Base-by-base conservation (phyloP, 106 monocot species). In the Dactylorhiza incarnata region DNA sequence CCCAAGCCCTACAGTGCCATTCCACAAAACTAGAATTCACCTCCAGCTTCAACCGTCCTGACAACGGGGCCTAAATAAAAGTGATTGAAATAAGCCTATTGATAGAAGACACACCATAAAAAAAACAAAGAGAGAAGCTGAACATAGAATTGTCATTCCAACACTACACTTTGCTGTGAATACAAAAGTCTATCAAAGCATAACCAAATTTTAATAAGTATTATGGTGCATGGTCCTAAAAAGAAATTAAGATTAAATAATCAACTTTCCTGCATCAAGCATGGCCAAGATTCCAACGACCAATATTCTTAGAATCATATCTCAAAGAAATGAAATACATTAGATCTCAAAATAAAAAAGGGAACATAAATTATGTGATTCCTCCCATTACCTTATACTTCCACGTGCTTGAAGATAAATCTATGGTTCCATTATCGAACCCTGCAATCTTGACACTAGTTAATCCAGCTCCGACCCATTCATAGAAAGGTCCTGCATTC, bases 401-500 rank as follows among this genome's bases (percentile, higher is more conserved):
- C 97, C 97, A 99, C 11, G 29, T 72, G 66, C 74, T 80, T 67
- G 89, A 86, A 72, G 97, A 88, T 69, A 99, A 84, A 76, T 99
- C 85, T 19, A 91, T 43, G 7, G 77, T 89, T 78, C 87, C 86
- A 85, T 89, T 94, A 83, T 62, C 88, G 14, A 91, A 63, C 47
- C 94, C 94, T 83, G 78, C 81, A 76, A 99, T 85, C 69, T 80
- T 91, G 47, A 94, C 97, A 68, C 82, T 91, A 29, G 86, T 91
- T 67, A 88, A 71, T 66, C 97, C 97, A 75, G 97, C 97, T 81
- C 97, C 97, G 50, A 86, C 79, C 97, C 94, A 94, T 79, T 99
- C 97, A 76, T 89, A 99, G 82, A 89, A 91, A 77, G 94, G 91
- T 55, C 97, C 97, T 90, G 86, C 97, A 91, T 89, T 99, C 97